Evolutionary conservation across 2,329 filamentous ascomycete genomes (phyloP).

Genomic region (Talaromyces marneffei): DNA sequence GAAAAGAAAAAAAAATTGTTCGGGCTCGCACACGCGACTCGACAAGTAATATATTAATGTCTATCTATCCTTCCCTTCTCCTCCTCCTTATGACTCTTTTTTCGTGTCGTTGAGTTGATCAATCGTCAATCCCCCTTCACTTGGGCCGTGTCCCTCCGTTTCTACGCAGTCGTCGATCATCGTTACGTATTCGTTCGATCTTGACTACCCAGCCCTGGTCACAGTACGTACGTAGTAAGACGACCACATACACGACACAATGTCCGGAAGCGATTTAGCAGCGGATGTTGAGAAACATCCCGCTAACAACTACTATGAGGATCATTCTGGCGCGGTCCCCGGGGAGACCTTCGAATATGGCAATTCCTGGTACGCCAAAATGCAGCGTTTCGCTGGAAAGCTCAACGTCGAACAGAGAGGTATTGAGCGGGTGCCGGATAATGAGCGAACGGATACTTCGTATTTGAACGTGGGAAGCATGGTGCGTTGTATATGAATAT

Average conservation of each 20-base stretch:
- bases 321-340: slow-evolving; percentile 47
- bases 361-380: slow-evolving; percentile 50
- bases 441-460: slow-evolving; percentile 61
- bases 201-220: background rate
- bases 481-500: slow-evolving; percentile 45
- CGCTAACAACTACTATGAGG: slow-evolving; percentile 23
- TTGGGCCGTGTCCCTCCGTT: background rate
- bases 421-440: slow-evolving; percentile 66
- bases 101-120: background rate
- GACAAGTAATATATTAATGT: background rate
- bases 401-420: slow-evolving; percentile 67
- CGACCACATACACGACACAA: background rate
- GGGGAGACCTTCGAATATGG: slow-evolving; percentile 57
- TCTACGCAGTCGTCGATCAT: background rate
- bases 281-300: slow-evolving; percentile 28
- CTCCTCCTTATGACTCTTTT: background rate
- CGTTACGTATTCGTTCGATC: background rate
- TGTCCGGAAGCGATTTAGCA: slow-evolving; percentile 17
- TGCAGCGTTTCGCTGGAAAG: slow-evolving; percentile 59
- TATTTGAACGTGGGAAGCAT: slow-evolving; percentile 65
- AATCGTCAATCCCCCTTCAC: background rate
- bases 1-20: background rate
- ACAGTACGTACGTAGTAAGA: too few relatives aligned
- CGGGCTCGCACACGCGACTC: slow-evolving; percentile 3
- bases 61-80: background rate